Base-by-base conservation (phyloP, 2,329 filamentous ascomycete species). In the Setomelanomma holmii region DNA sequence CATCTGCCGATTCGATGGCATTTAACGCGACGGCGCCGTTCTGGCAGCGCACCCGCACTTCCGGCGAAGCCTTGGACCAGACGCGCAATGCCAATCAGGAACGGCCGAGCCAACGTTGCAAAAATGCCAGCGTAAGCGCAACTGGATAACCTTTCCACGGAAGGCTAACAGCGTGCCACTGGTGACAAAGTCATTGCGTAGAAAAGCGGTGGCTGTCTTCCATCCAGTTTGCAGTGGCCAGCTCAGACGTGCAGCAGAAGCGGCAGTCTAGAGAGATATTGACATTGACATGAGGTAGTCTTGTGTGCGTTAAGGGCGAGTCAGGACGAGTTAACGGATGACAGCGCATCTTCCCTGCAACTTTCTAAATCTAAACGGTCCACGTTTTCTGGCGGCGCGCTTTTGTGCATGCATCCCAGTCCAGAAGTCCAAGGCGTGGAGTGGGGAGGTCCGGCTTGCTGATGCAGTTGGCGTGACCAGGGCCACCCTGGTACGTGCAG, bases 261-360 rank as follows among this genome's bases (percentile, higher is more conserved):
- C 51, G 51, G 59, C 50, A 60, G 58, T 54, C 65, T 63, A 60
- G 51, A 59, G 51, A 59, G 57, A 58, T 56, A 64, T 60, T 30
- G 34, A 36, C 16, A 36, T 36, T 49, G 60, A 67, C 49, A 54
- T 60, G 66, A 66, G 53, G 51, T 66, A 51, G 60, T 66, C 60
- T 59, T 58, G 56, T 62, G 63, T 53, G 59, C 56, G 53, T 48
- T 53, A 55, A 45, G 56, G 55, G 36, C 67, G 67, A 68, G 62
- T 69, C 66, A 67, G 60, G 61, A 63, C 71, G 69, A 69, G 71
- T 72, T 58, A 69, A 65, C 58, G 65, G 61, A 67, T 70, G 73
- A 75, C 73, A 74, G 68, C 72, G 66, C 68, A 75, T 64, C 68
- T 61, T 55, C 64, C 65, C 66, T 67, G 68, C 59, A 53, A 55